phyloP scores from a whole-genome alignment of 2,329 filamentous ascomycete genomes.

The Botrytis galanthina region DNA sequence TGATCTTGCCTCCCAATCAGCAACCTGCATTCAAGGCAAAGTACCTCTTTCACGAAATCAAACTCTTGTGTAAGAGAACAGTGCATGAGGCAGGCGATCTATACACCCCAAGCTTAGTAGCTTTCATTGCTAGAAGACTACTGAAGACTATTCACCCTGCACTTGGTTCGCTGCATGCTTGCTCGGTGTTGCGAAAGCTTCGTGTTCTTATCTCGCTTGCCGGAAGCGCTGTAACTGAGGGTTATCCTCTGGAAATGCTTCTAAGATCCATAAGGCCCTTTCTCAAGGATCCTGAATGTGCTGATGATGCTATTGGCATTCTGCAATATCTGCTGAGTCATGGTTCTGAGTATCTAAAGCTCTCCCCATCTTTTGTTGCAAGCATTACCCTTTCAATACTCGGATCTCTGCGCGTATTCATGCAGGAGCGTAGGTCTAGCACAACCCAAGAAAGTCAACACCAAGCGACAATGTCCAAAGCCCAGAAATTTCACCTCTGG shows the following conservation, averaged over 20 bases:
- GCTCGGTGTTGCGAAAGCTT: constrained; percentile 81
- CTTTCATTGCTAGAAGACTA: constrained; percentile 72
- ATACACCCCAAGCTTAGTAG: constrained; percentile 74
- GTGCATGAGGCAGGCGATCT: constrained; percentile 62
- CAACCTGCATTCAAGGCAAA: constrained; percentile 84
- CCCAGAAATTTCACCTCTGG: constrained; percentile 75
- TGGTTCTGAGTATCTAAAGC: constrained; percentile 62
- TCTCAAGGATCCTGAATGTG: constrained; percentile 79
- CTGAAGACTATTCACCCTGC: constrained; percentile 79
- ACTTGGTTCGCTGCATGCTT: constrained; percentile 81
- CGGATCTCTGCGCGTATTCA: constrained; percentile 72
- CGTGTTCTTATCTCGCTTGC: constrained; percentile 77
- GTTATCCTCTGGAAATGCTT: constrained; percentile 88
- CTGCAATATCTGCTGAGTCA: constrained; percentile 76
- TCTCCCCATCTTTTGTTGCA: constrained; percentile 71
- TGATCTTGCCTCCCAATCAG: constrained; percentile 69
- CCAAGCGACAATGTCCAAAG: constrained; percentile 70
- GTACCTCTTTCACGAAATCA: constrained; percentile 71
- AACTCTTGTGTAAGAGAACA: constrained; percentile 72
- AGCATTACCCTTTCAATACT: constrained; percentile 78
- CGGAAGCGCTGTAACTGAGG: constrained; percentile 66
- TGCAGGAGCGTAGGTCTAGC: constrained; percentile 71
- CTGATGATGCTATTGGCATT: constrained; percentile 85
- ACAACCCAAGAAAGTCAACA: constrained; percentile 86
- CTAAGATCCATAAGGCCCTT: constrained; percentile 77